A percentile compares a stretch with the other conserved stretches of the same genome.
Conservation (phyloP, 1,284 basidiomycete genomes). For the Mycocalia duriaeana region DNA sequence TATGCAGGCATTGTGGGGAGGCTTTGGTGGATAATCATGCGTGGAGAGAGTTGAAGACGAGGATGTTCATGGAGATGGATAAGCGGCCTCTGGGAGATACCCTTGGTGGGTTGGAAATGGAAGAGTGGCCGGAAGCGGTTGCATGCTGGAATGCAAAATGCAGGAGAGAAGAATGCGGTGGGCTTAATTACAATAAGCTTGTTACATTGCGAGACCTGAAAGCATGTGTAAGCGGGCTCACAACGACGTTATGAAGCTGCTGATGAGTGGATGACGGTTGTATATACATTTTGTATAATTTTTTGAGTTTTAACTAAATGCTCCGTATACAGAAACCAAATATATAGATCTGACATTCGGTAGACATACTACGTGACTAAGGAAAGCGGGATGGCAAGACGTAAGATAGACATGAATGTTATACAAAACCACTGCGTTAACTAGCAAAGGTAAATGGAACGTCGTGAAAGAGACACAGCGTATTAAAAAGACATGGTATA, state of each 20-base stretch:
- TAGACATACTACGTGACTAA: too few relatives aligned
- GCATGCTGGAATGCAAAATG: background rate
- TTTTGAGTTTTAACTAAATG: too few relatives aligned
- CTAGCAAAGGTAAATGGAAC: background rate
- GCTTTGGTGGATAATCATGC: background rate
- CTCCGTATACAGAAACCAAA: too few relatives aligned
- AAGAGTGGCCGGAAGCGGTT: conserved; percentile 1
- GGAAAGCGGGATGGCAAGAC: background rate
- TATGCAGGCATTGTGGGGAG: background rate
- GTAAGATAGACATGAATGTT: background rate
- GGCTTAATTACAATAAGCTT: background rate
- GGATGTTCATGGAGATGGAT: conserved; percentile 3
- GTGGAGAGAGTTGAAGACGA: background rate
- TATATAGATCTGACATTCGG: too few relatives aligned
- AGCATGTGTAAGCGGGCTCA: background rate
- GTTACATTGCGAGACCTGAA: background rate
- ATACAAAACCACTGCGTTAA: background rate
- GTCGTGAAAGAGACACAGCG: background rate
- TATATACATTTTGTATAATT: too few relatives aligned
- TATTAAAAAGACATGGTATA: background rate
- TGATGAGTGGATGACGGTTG: too few relatives aligned
- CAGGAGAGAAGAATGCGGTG: background rate
- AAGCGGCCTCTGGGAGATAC: conserved; percentile 1
- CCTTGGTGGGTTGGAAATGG: background rate
- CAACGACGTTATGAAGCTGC: background rate